Conservation (phyloP, 345 rosid genomes). For the Corchorus olitorius region DNA sequence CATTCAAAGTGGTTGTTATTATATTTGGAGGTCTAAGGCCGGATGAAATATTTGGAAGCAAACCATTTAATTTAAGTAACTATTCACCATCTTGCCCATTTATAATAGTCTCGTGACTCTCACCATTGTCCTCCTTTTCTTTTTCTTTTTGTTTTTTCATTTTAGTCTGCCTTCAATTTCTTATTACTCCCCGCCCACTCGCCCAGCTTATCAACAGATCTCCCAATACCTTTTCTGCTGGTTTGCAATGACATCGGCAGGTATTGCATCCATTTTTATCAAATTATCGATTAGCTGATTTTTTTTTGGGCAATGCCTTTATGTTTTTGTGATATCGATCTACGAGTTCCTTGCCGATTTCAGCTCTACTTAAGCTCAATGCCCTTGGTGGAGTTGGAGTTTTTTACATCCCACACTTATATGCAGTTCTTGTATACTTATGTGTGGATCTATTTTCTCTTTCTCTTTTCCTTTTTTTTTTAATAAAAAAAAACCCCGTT, state of each 20-base stretch:
- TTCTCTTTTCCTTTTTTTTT: no score
- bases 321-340: not conserved
- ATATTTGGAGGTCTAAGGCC: not conserved
- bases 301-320: not conserved
- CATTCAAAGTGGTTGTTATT: conserved; percentile 10
- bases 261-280: not conserved
- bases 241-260: not conserved
- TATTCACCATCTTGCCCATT: conserved; percentile 7
- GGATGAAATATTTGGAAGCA: not conserved
- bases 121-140: conserved; percentile 15
- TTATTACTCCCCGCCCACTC: not conserved
- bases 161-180: not conserved
- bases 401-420: not conserved
- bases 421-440: not conserved
- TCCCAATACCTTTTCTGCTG: conserved; percentile 11
- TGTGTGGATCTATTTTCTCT: not conserved
- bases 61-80: not conserved
- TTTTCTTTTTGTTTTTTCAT: not conserved
- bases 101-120: conserved; percentile 42
- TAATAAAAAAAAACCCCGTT: not conserved
- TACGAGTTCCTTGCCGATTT: not conserved
- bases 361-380: not conserved
- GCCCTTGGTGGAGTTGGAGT: not conserved
- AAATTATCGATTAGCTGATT: not conserved
- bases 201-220: conserved; percentile 22